phyloP scores from a whole-genome alignment of 2,329 filamentous ascomycete species.

The Neofusicoccum sp. region DNA sequence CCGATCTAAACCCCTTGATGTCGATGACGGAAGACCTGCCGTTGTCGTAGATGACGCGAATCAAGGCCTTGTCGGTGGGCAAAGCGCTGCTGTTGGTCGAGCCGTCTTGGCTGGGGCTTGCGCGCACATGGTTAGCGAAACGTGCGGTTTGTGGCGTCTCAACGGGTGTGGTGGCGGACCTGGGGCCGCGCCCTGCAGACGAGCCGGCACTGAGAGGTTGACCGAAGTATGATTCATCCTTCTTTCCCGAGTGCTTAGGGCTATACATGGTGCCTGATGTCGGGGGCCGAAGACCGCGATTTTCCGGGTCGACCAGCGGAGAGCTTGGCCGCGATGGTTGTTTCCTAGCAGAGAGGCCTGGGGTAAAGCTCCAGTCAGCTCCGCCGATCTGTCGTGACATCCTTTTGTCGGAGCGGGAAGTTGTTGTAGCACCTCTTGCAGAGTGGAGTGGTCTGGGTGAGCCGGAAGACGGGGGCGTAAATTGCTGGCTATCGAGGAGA shows the following conservation, averaged over 20 bases:
- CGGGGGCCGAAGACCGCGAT: slow-evolving; percentile 54
- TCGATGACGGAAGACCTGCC: slow-evolving; percentile 92
- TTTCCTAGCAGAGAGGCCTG: slow-evolving; percentile 46
- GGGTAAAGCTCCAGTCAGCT: slow-evolving; percentile 37
- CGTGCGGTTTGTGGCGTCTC: slow-evolving; percentile 49
- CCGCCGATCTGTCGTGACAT: slow-evolving; percentile 46
- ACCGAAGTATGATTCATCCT: slow-evolving; percentile 56
- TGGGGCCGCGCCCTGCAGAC: slow-evolving; percentile 33
- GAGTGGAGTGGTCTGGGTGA: slow-evolving; percentile 63
- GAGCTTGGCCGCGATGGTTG: slow-evolving; percentile 68
- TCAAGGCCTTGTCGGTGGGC: slow-evolving; percentile 82
- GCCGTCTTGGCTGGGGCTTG: slow-evolving; percentile 80
- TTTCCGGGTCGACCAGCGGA: slow-evolving; percentile 61
- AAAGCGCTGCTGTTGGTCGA: slow-evolving; percentile 73
- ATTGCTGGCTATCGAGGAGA: slow-evolving; percentile 66
- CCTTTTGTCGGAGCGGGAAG: slow-evolving; percentile 47
- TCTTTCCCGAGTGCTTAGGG: slow-evolving; percentile 53
- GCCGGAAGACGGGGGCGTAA: slow-evolving; percentile 61
- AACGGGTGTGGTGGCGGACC: slow-evolving; percentile 18
- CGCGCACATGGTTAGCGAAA: slow-evolving; percentile 64
- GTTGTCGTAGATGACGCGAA: slow-evolving; percentile 88
- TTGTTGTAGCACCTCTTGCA: slow-evolving; percentile 44
- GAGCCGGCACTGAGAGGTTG: slow-evolving; percentile 54
- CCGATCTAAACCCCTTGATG: slow-evolving; percentile 84
- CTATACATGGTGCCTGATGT: slow-evolving; percentile 56